phyloP scores from a whole-genome alignment of 2,329 filamentous ascomycete species.

The Exserohilum rostratum region DNA sequence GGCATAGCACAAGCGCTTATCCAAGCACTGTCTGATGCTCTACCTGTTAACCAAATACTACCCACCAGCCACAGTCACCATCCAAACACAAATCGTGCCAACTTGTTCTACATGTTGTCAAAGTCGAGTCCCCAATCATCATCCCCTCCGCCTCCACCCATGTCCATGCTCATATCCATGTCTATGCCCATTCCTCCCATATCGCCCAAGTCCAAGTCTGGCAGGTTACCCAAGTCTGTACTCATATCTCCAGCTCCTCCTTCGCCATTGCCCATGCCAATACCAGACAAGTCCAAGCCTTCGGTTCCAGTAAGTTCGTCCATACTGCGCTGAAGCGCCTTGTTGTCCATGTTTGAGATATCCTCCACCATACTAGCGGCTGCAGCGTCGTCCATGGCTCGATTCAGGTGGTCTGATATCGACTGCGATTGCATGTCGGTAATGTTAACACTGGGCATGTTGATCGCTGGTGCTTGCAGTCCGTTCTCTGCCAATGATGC shows the following conservation, averaged over 20 bases:
- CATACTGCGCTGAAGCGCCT: slow-evolving; percentile 41
- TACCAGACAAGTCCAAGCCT: slow-evolving; percentile 37
- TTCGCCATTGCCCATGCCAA: slow-evolving; percentile 37
- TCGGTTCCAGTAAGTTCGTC: slow-evolving; percentile 38
- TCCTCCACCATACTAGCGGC: slow-evolving; percentile 41
- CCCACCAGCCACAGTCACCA: no score
- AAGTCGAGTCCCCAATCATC: slow-evolving; percentile 53
- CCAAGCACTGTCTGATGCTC: no score
- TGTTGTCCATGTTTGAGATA: slow-evolving; percentile 39
- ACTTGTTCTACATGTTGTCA: slow-evolving; percentile 40
- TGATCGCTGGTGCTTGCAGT: slow-evolving; percentile 34
- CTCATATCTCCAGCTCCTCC: slow-evolving; percentile 27
- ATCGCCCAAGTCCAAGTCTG: slow-evolving; percentile 37
- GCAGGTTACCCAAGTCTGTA: slow-evolving; percentile 32
- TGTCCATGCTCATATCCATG: slow-evolving; percentile 36
- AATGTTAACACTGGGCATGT: slow-evolving; percentile 37
- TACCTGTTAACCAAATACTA: no score
- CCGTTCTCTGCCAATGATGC: slow-evolving; percentile 30
- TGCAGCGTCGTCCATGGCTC: slow-evolving; percentile 46
- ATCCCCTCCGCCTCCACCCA: slow-evolving; percentile 39
- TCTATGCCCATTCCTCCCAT: slow-evolving; percentile 40
- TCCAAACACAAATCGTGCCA: neutral
- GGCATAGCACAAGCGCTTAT: no score
- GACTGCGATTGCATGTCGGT: slow-evolving; percentile 34
- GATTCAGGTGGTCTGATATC: slow-evolving; percentile 40